Base-by-base conservation (phyloP, 495 filamentous ascomycete species). In the Lentithecium fluviatile region DNA sequence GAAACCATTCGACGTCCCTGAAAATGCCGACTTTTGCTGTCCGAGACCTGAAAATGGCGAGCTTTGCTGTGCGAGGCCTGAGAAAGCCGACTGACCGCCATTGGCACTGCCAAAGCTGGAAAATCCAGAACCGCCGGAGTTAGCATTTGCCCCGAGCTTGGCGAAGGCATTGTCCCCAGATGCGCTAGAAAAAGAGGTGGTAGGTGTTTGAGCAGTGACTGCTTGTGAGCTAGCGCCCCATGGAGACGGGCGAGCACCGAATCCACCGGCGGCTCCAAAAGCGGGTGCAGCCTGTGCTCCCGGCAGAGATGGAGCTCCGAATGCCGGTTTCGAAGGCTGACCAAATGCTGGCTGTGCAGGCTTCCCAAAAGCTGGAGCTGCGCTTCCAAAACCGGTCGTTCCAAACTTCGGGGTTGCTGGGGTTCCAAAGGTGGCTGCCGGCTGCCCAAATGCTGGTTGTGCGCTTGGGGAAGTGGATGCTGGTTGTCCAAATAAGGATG, bases 231-330 rank as follows among this genome's bases (percentile, higher is more conserved):
- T 54, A 24, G 73, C 52, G 6, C 56, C 74, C 79, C 79, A 81
- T 7, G 73, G 72, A 1, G 79, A 81, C 20, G 54, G 40, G 36
- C 73, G 67, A 57, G 69, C 71, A 32, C 77, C 72, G 45, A 76
- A 58, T 0, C 66, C 64, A 29, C 67, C 70, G 17, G 80, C 70
- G 62, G 80, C 75, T 25, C 83, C 85, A 68, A 87, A 86, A 1
- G 81, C 58, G 38, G 56, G 24, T 4, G 29, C 29, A 24, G 34
- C 32, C 1, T 70, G 38, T 20, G 69, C 49, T 20, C 70, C 72
- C 38, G 71, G 64, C 20, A 56, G 58, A 11, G 65, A 45, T 20
- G 59, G 12, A 36, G 34, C 40, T 38, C 55, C 65, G 26, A 68
- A 49, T 38, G 56, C 15, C n/a, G 47, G 43, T 49, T 49, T 45